Base-by-base conservation (phyloP, 352 stramenopile species). In the Globisporangium perplexum region DNA sequence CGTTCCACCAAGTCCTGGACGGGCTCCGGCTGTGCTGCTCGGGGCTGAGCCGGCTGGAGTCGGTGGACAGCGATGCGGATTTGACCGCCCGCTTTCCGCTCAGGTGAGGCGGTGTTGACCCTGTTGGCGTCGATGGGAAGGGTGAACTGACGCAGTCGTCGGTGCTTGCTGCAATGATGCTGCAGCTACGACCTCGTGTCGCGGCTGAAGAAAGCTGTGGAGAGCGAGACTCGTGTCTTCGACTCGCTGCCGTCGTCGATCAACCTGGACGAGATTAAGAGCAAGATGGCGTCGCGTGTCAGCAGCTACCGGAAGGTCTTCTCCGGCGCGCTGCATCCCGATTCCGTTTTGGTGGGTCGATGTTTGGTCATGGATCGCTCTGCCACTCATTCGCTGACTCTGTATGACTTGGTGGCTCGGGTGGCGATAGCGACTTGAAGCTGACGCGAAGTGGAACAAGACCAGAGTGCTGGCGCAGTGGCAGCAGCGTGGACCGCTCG, bases 1-100 rank as follows among this genome's bases (percentile, higher is more conserved):
- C 62, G 10, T 85, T 85, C 62, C 72, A 85, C 23, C 74, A 85
- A 72, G 65, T 81, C 26, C 2, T 73, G 18, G 70, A 78, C 57
- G 68, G 72, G 26, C 57, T 83, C 49, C 71, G 73, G 2, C 48
- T 61, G 0, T 67, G 51, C 23, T 54, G 64, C 15, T 33, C 64
- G 41, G 53, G 64, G 11, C 56, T 57, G 30, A 77, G 74, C 55
- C 59, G 49, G 22, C 52, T 77, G 4, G 53, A 69, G 20, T 46
- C 55, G 17, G 44, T n/a, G 33, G 41, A 53, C 47, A 60, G 35
- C 20, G 50, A 45, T 50, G 47, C 53, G 7, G 28, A 47, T 3
- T 46, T 57, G 24, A 49, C 66, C 10, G 50, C 17, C 22, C 41
- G 67, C n/a, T 68, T 57, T 12, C 59, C 67, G 2, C 59, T 84